Evolutionary conservation across 768 basidiomycete species (phyloP).

Genomic region (Agrocybe pediades): DNA sequence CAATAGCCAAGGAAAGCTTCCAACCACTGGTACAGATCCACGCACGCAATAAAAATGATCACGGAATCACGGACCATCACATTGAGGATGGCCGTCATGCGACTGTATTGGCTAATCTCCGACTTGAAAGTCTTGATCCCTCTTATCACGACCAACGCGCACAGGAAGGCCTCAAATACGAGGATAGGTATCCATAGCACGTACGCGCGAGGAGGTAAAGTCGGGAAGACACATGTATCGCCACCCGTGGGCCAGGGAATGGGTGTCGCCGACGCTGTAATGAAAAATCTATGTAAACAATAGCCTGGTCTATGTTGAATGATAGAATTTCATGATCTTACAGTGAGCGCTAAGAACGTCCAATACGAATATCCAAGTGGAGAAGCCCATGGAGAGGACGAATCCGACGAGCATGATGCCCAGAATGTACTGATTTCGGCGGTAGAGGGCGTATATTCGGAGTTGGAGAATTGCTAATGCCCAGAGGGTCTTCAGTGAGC

Average conservation of each 20-base stretch:
- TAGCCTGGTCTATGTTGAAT: too few species aligned
- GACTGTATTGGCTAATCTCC: background rate
- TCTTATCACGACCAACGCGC: background rate
- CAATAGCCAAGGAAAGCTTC: background rate
- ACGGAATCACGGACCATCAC: background rate
- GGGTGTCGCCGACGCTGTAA: background rate
- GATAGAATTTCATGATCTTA: background rate
- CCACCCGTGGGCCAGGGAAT: conserved; percentile 6
- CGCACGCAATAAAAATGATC: background rate
- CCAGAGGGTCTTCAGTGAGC: too few species aligned
- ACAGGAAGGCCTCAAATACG: background rate
- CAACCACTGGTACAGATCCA: too few species aligned
- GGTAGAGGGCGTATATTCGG: conserved; percentile 5
- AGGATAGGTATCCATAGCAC: conserved; percentile 6
- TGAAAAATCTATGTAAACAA: background rate
- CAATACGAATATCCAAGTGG: conserved; percentile 1
- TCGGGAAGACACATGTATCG: background rate
- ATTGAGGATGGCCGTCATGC: background rate
- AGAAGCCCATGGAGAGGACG: background rate
- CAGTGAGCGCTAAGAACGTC: background rate
- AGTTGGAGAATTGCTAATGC: background rate
- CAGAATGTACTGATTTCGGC: conserved; percentile 1
- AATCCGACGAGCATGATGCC: background rate
- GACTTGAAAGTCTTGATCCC: background rate
- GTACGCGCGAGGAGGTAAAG: background rate